These are phyloP conservation scores for Rubroboletus satanas DNA, from an alignment of 768 basidiomycete genomes.

Conservation along the genomic window DNA sequence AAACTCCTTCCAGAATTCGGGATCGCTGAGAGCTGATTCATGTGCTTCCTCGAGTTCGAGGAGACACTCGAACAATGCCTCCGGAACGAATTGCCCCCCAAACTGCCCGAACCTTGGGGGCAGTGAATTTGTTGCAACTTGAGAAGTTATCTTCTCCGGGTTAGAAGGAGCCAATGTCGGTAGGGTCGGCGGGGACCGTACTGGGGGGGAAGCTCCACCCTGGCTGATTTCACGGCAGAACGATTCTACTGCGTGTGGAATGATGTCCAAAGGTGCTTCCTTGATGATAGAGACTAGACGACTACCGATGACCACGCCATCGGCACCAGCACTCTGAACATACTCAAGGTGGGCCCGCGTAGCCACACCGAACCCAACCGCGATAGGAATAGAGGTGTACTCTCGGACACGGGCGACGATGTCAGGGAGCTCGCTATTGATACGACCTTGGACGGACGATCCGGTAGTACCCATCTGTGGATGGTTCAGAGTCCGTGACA, in stretches of 20 bases:
- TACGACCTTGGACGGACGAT: conserved; percentile 66
- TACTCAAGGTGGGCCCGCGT: conserved; percentile 84
- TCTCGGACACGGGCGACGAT: conserved; percentile 81
- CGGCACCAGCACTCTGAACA: conserved; percentile 84
- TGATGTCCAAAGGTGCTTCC: conserved; percentile 45
- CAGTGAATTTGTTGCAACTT: conserved; percentile 44
- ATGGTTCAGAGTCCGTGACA: conserved; percentile 3
- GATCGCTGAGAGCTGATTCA: conserved; percentile 80
- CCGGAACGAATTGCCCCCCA: conserved; percentile 97
- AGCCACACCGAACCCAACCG: conserved; percentile 96
- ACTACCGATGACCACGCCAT: conserved; percentile 93
- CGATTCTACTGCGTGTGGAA: conserved; percentile 54
- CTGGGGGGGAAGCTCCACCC: conserved; percentile 32
- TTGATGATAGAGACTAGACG: conserved; percentile 81
- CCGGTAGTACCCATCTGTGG: conserved; percentile 96
- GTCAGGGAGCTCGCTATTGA: conserved; percentile 77
- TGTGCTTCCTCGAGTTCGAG: conserved; percentile 90
- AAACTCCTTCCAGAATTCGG: conserved; percentile 90
- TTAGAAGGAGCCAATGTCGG: background rate
- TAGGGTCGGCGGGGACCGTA: background rate
- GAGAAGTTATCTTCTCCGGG: conserved; percentile 11
- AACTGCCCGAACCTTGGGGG: conserved; percentile 91
- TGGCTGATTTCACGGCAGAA: conserved; percentile 71
- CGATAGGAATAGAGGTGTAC: conserved; percentile 76
- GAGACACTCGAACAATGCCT: conserved; percentile 90